Evolutionary conservation across 2,329 filamentous ascomycete species (phyloP), one percentile per base, ranked within the genome.

Genomic region (Hypomyces perniciosus): DNA sequence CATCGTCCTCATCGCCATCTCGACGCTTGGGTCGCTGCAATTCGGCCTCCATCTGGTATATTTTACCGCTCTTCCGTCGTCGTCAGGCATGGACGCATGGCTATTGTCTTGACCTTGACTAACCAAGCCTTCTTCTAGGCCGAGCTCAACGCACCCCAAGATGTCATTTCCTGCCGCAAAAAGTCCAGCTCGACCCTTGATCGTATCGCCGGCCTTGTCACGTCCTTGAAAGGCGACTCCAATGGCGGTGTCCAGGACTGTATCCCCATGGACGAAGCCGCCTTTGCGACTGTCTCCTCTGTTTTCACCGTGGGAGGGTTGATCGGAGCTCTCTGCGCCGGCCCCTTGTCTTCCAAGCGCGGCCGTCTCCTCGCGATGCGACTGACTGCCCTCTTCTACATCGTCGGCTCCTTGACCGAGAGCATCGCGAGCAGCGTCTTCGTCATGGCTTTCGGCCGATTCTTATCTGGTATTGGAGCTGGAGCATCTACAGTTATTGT

Each of bases 71-170:
- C 10, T 26, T 35, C 13, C 4, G 20, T 20, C 20, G 20, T 20
- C 20, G 20, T 20, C 20, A 20, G 20, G 20, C 20, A 20, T 20
- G 20, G 2, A 20, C 20, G 20, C 20, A 20, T 20, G 20, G 20
- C 20, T 20, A 3, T 20, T 20, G 20, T 20, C 20, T 20, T 20
- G 20, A 4, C 4, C 42, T 12, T 8, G 10, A 8, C 42, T 26
- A 6, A 13, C 42, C 30, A 26, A n/a, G 12, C 12, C 13, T 29
- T 37, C 26, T 38, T 35, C 41, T 39, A 68, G 91, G 88, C 90
- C 60, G 93, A 97, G 68, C 81, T 99, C 56, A 99, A 99, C 68
- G 90, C 92, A 7, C 93, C 93, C 7, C 86, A 96, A 77, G 86
- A 91, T 75, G 89, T 95, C 62, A 86, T 99, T 61, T 95, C 88